Evolutionary conservation across 495 filamentous ascomycete genomes (phyloP).

Genomic region (Aspergillus biplanus): DNA sequence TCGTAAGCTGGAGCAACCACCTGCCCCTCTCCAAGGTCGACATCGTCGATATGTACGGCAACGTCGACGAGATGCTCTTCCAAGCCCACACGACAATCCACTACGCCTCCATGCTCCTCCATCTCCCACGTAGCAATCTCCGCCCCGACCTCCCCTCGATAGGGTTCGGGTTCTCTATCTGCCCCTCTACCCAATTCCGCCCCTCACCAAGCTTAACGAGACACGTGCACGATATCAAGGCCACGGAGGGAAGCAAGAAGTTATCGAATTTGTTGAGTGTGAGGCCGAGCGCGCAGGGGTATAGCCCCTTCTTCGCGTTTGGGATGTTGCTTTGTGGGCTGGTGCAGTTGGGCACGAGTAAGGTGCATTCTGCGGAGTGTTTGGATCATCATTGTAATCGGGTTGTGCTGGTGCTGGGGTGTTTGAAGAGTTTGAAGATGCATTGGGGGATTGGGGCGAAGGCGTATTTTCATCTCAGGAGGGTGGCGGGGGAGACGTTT

Average conservation of each 20-base stretch:
- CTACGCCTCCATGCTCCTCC: constrained; percentile 47
- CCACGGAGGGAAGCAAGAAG: constrained; percentile 45
- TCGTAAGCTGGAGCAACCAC: constrained; percentile 51
- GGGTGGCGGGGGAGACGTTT: constrained; percentile 38
- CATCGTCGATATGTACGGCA: constrained; percentile 48
- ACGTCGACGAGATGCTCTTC: constrained; percentile 52
- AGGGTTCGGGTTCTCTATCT: constrained; percentile 30
- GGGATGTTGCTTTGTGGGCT: constrained; percentile 41
- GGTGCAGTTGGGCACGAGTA: constrained; percentile 42
- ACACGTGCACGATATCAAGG: constrained; percentile 47
- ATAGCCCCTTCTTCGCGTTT: constrained; percentile 42
- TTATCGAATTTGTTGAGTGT: constrained; percentile 45
- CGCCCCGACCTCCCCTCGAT: constrained; percentile 33
- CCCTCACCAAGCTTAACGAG: constrained; percentile 43
- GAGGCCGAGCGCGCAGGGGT: constrained; percentile 41
- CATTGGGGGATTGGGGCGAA: constrained; percentile 40
- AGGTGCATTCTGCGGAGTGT: constrained; percentile 42
- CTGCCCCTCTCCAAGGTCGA: constrained; percentile 44
- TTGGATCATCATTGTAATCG: constrained; percentile 48
- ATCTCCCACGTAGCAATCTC: constrained; percentile 46
- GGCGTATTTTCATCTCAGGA: constrained; percentile 34
- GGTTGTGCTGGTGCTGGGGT: constrained; percentile 44
- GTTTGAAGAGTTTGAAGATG: constrained; percentile 38
- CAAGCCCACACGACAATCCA: constrained; percentile 46
- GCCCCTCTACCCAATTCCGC: constrained; percentile 33